Evolutionary conservation across 2,329 filamentous ascomycete genomes (phyloP).

Genomic region (Sclerotinia trifoliorum): DNA sequence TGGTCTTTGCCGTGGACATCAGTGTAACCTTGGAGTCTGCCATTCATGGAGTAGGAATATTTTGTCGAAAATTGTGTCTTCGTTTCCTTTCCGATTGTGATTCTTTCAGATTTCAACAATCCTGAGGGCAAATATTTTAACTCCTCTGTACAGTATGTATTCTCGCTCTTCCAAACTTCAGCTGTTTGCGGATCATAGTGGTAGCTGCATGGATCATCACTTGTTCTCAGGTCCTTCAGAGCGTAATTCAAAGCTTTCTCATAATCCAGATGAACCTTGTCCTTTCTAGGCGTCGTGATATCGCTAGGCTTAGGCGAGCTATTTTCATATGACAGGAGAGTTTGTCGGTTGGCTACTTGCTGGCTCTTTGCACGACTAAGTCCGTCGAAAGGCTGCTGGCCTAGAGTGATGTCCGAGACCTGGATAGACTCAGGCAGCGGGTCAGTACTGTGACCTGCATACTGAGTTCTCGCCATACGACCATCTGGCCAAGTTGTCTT

Average conservation of each 20-base stretch:
- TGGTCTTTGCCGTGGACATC: not conserved
- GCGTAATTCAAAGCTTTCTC: slow-evolving; percentile 1
- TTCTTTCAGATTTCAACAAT: not conserved
- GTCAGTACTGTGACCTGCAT: not conserved
- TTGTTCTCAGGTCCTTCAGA: not conserved
- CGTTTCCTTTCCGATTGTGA: not conserved
- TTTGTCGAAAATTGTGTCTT: not conserved
- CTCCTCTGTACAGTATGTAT: not conserved
- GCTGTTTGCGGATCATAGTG: not conserved
- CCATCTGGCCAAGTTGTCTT: not conserved
- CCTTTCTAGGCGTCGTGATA: not conserved
- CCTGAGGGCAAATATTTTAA: not conserved
- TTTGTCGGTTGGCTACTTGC: slow-evolving; percentile 1
- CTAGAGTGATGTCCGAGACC: not conserved
- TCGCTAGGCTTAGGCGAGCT: not conserved
- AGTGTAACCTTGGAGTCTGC: not conserved
- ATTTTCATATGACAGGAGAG: not conserved
- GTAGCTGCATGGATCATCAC: not conserved
- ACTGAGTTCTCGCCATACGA: not conserved
- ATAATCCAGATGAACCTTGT: not conserved
- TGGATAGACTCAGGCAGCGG: not conserved
- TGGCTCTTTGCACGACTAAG: not conserved
- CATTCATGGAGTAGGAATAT: not conserved
- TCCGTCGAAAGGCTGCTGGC: slow-evolving; percentile 1
- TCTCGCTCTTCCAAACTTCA: not conserved